These are phyloP conservation scores for Penicillium sp. DNA, from an alignment of 2,329 filamentous ascomycete genomes.

Conservation along the genomic window DNA sequence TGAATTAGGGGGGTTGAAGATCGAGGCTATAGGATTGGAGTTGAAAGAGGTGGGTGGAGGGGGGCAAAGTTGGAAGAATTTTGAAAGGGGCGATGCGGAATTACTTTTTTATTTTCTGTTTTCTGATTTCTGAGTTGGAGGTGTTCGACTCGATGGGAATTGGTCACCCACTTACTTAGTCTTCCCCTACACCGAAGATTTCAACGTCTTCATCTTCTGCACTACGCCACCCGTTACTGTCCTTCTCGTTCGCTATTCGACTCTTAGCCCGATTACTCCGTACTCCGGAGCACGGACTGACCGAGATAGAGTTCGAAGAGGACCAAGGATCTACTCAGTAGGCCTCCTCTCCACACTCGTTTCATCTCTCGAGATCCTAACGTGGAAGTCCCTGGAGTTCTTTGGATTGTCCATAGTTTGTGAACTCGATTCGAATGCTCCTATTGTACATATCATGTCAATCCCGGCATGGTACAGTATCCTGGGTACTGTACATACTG, in stretches of 20 bases:
- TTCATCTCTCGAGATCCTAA: background rate
- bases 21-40: background rate
- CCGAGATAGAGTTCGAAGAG: background rate
- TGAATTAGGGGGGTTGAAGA: background rate
- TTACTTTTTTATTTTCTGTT: background rate
- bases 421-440: background rate
- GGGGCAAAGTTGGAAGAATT: slow-evolving; percentile 4
- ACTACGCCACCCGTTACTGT: background rate
- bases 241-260: background rate
- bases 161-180: background rate
- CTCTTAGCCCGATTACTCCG: too few species aligned
- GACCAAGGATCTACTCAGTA: background rate
- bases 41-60: background rate
- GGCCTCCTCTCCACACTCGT: background rate
- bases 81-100: slow-evolving; percentile 18
- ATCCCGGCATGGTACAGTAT: background rate
- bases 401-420: background rate
- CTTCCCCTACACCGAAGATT: background rate
- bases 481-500: too few species aligned
- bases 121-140: background rate
- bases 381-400: background rate
- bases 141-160: background rate
- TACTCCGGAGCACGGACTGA: background rate
- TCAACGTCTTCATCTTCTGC: background rate
- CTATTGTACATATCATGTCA: background rate